phyloP scores from a whole-genome alignment of 306 rosid genomes.

The Chamaecrista fasciculata region DNA sequence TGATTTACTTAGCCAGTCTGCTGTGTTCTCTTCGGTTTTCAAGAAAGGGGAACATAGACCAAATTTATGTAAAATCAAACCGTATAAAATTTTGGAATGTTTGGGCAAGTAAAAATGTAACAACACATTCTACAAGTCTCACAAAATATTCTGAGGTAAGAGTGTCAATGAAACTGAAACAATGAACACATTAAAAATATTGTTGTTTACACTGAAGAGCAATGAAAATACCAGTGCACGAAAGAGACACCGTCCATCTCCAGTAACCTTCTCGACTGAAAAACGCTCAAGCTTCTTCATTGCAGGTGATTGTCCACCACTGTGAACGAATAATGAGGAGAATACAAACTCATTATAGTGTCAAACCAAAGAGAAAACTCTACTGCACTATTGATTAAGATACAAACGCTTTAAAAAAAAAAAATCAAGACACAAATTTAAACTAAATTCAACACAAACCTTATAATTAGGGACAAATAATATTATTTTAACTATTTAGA shows the following conservation, averaged over 20 bases:
- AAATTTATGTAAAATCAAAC: not conserved
- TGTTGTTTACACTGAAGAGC: constrained; percentile 15
- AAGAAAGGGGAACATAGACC: not conserved
- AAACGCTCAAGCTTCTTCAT: constrained; percentile 64
- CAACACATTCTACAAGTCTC: too few species aligned
- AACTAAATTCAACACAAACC: not conserved
- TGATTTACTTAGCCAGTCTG: constrained; percentile 1
- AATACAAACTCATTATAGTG: not conserved
- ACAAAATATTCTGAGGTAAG: too few species aligned
- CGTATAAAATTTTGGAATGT: not conserved
- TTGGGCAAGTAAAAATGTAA: too few species aligned
- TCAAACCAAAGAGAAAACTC: constrained; percentile 9
- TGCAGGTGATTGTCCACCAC: constrained; percentile 61
- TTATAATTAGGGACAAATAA: not conserved
- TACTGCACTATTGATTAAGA: not conserved
- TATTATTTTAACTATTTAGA: not conserved
- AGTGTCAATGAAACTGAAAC: too few species aligned
- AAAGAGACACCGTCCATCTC: constrained; percentile 90
- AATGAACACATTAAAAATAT: too few species aligned
- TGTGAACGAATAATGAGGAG: constrained; percentile 16
- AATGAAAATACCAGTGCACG: constrained; percentile 69
- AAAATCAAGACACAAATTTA: not conserved
- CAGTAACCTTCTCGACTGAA: constrained; percentile 76
- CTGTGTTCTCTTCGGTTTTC: constrained; percentile 1
- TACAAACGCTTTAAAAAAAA: not conserved